These are phyloP conservation scores for Imleria badia DNA, from an alignment of 768 basidiomycete species.

Conservation along the genomic window DNA sequence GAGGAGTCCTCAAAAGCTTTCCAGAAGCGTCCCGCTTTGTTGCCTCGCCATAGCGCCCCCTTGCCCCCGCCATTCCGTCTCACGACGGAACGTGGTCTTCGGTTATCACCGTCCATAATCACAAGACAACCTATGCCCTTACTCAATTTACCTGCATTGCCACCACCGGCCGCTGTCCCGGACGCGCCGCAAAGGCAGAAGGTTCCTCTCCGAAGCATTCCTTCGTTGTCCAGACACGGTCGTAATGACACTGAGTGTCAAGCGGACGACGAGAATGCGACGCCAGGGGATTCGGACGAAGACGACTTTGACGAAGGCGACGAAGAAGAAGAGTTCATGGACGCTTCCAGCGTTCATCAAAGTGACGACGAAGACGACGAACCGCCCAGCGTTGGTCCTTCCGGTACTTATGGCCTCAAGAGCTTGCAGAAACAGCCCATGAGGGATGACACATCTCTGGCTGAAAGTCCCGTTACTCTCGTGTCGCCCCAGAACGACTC, in stretches of 20 bases:
- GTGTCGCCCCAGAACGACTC: neutral
- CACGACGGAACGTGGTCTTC: constrained; percentile 37
- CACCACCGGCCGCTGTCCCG: constrained; percentile 26
- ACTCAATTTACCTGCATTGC: constrained; percentile 50
- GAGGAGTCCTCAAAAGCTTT: constrained; percentile 1
- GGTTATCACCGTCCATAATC: constrained; percentile 46
- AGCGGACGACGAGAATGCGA: constrained; percentile 22
- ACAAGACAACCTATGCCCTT: constrained; percentile 47
- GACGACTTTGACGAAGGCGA: constrained; percentile 36
- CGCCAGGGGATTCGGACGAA: constrained; percentile 32
- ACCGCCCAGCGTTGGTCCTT: constrained; percentile 22
- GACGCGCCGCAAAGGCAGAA: constrained; percentile 14
- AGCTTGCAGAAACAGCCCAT: constrained; percentile 12
- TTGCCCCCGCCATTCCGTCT: constrained; percentile 23
- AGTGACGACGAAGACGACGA: constrained; percentile 39
- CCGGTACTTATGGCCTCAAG: constrained; percentile 2
- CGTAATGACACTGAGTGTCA: constrained; percentile 20
- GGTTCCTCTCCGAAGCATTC: constrained; percentile 50
- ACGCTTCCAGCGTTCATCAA: constrained; percentile 35
- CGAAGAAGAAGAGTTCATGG: constrained; percentile 36
- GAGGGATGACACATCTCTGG: neutral
- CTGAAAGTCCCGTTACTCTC: constrained; percentile 3
- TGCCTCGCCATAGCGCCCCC: constrained; percentile 10
- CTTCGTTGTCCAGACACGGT: constrained; percentile 48
- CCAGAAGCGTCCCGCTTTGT: constrained; percentile 6